A percentile compares a stretch with the other conserved stretches of the same genome.
Evolutionary conservation across 495 filamentous ascomycete genomes (phyloP).

Genomic region (Penicillium argentinense): DNA sequence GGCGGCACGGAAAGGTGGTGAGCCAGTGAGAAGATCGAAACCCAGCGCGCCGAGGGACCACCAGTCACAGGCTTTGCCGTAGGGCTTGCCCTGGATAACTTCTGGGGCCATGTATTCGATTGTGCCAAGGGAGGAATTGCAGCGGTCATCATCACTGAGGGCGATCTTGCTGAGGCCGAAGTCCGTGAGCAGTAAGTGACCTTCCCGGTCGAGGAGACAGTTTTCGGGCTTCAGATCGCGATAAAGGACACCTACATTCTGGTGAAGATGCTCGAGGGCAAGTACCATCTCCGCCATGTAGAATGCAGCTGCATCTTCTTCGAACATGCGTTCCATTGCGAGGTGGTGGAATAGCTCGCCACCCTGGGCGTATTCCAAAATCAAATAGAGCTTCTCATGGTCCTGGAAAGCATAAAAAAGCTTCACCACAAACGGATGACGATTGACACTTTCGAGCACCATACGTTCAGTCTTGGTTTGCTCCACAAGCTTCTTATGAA

Average conservation of each 20-base stretch:
- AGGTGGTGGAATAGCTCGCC: conserved; percentile 93
- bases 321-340: conserved; percentile 86
- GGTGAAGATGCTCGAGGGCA: conserved; percentile 88
- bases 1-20: conserved; percentile 83
- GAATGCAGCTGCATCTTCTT: conserved; percentile 83
- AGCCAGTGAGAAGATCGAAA: conserved; percentile 87
- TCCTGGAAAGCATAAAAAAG: conserved; percentile 98
- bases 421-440: conserved; percentile 96
- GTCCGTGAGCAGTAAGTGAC: conserved; percentile 92
- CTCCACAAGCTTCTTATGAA: conserved; percentile 90
- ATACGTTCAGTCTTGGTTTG: conserved; percentile 95
- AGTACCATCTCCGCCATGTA: conserved; percentile 99
- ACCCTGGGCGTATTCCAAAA: conserved; percentile 97
- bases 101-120: conserved; percentile 99
- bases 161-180: conserved; percentile 96
- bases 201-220: conserved; percentile 86
- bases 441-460: conserved; percentile 91
- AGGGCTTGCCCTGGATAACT: conserved; percentile 75
- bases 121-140: conserved; percentile 83
- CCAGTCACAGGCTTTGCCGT: conserved; percentile 95
- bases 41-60: conserved; percentile 95
- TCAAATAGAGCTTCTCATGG: conserved; percentile 94
- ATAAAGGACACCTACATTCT: conserved; percentile 89
- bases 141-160: conserved; percentile 73
- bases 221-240: conserved; percentile 98